Conservation (phyloP, 179 eudicot species). For the Silene vulgaris region DNA sequence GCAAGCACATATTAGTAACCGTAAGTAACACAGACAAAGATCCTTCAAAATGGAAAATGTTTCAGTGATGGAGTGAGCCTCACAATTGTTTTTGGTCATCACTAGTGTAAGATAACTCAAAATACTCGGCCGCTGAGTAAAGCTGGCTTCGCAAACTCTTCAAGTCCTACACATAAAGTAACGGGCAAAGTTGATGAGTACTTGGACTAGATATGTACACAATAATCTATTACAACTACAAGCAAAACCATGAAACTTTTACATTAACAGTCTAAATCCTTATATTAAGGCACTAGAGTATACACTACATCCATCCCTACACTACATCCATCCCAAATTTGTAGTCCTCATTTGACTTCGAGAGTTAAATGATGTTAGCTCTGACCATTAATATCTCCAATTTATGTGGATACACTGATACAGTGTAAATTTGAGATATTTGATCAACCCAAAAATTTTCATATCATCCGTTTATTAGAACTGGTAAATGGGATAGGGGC, state of each 20-base stretch:
- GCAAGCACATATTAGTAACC: constrained; percentile 14
- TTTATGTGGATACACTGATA: too few relatives aligned
- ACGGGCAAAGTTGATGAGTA: constrained; percentile 9
- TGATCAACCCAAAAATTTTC: too few relatives aligned
- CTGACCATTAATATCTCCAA: too few relatives aligned
- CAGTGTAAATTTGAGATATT: too few relatives aligned
- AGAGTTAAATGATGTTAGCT: too few relatives aligned
- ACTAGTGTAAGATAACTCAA: constrained; percentile 67
- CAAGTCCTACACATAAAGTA: constrained; percentile 54
- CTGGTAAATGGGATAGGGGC: too few relatives aligned
- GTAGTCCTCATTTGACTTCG: too few relatives aligned
- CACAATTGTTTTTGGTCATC: constrained; percentile 86
- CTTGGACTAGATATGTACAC: neutral
- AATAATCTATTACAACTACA: neutral
- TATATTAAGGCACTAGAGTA: neutral
- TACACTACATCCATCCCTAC: neutral
- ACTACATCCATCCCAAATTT: too few relatives aligned
- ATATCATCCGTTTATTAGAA: too few relatives aligned
- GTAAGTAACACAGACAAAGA: neutral
- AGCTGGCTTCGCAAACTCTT: constrained; percentile 75
- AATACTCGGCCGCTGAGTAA: constrained; percentile 92
- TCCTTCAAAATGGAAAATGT: neutral
- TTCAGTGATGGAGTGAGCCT: constrained; percentile 24
- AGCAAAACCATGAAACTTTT: neutral
- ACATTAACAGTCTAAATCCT: neutral